Percentiles rank a stretch among this genome's conserved stretches.
Evolutionary conservation across 1,284 basidiomycete species (phyloP).

Genomic region (Leccinum fuscescens): DNA sequence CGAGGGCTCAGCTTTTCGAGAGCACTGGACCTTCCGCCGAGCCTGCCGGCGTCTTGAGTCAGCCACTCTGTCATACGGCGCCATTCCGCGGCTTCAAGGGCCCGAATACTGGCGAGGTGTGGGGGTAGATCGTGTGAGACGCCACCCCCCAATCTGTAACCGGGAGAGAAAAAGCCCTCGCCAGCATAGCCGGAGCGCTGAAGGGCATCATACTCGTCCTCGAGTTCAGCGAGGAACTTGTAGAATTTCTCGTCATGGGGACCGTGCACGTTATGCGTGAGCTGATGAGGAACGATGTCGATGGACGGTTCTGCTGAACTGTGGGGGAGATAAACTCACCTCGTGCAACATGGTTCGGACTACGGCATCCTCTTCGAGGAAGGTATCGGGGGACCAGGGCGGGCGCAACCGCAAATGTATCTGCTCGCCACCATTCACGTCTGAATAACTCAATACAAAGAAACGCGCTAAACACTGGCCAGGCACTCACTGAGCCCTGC

Average conservation of each 20-base stretch:
- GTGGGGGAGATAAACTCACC: constrained; percentile 38
- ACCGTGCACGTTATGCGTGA: constrained; percentile 85
- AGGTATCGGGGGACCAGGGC: constrained; percentile 63
- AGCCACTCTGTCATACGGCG: constrained; percentile 47
- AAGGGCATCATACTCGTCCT: constrained; percentile 79
- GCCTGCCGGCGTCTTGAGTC: constrained; percentile 54
- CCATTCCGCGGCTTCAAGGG: constrained; percentile 77
- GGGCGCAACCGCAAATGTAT: constrained; percentile 81
- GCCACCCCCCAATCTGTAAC: constrained; percentile 60
- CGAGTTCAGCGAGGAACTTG: constrained; percentile 71
- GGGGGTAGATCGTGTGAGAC: constrained; percentile 64
- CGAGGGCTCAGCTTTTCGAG: constrained; percentile 53
- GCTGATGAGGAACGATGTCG: constrained; percentile 40
- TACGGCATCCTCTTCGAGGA: constrained; percentile 74
- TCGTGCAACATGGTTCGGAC: constrained; percentile 85
- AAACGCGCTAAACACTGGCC: not conserved
- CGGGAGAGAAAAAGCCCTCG: constrained; percentile 79
- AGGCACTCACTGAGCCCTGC: constrained; percentile 34
- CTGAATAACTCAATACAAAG: constrained; percentile 36
- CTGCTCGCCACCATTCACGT: constrained; percentile 75
- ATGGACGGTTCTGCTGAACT: not conserved
- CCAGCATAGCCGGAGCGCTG: constrained; percentile 74
- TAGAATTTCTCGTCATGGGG: constrained; percentile 85
- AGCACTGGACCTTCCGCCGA: constrained; percentile 44
- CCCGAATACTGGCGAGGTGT: constrained; percentile 61